A percentile compares a stretch with the other conserved stretches of the same genome.
Conservation (phyloP, 2,329 filamentous ascomycete genomes). For the Rugonectria rugulosa region DNA sequence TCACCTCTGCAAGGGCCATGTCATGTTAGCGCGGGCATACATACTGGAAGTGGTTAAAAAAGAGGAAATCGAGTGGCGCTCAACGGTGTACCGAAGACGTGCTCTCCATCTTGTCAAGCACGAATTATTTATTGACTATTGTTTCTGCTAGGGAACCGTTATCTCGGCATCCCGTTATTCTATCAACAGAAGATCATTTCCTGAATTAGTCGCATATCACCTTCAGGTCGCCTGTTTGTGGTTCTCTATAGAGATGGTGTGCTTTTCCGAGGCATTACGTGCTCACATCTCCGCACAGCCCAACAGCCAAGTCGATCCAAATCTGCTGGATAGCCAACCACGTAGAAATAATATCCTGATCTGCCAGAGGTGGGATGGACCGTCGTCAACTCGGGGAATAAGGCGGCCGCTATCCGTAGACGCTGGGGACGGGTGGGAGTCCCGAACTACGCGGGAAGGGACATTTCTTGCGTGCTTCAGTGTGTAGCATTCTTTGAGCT, state of each 20-base stretch:
- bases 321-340: not conserved
- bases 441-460: not conserved
- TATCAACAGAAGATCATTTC: not conserved
- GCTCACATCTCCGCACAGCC: not conserved
- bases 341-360: not conserved
- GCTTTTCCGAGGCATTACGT: slow-evolving; percentile 1
- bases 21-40: no score
- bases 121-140: not conserved
- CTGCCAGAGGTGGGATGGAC: not conserved
- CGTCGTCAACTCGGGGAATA: no score
- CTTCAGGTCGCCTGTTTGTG: not conserved
- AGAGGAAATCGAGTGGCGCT: no score
- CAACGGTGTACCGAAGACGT: no score
- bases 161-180: not conserved
- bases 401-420: not conserved
- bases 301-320: not conserved
- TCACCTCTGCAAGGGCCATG: no score
- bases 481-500: not conserved
- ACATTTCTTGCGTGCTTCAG: not conserved
- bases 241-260: not conserved
- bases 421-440: not conserved
- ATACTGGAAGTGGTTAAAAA: no score
- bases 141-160: no score
- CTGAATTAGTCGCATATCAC: not conserved
- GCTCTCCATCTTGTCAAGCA: not conserved